These are phyloP conservation scores for Fusarium sp. DNA, from an alignment of 2,329 filamentous ascomycete species.

Conservation along the genomic window DNA sequence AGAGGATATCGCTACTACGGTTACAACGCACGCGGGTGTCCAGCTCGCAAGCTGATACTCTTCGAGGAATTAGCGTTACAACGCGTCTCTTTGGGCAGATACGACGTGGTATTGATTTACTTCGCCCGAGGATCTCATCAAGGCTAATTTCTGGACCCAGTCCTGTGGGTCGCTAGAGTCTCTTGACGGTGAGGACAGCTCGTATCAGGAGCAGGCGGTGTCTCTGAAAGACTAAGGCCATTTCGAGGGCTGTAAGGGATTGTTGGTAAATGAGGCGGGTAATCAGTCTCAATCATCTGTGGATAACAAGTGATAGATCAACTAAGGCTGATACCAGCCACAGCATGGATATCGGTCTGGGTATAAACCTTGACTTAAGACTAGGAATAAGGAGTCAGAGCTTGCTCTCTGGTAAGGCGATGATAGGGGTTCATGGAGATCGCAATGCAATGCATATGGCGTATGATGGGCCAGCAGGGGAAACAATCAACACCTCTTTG, in stretches of 20 bases:
- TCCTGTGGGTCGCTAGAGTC: conserved; percentile 18
- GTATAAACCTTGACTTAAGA: background rate
- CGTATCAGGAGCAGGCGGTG: background rate
- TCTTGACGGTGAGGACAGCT: conserved; percentile 13
- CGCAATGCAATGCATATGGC: conserved; percentile 1
- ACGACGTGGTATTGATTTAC: conserved; percentile 25
- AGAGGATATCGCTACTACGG: conserved; percentile 3
- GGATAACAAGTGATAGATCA: conserved; percentile 18
- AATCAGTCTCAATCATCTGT: background rate
- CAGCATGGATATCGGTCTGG: background rate
- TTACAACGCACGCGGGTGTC: conserved; percentile 6
- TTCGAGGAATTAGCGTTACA: conserved; percentile 11
- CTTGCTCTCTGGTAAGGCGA: background rate
- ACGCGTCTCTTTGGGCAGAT: conserved; percentile 6
- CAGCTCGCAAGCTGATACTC: conserved; percentile 24
- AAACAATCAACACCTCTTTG: background rate
- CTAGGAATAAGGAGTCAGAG: background rate
- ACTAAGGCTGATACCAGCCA: conserved; percentile 16
- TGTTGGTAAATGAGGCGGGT: conserved; percentile 12
- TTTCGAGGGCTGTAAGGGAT: conserved; percentile 5
- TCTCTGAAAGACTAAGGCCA: background rate
- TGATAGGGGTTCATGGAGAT: conserved; percentile 10
- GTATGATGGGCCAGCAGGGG: background rate
- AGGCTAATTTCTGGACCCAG: conserved; percentile 15
- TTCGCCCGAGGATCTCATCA: conserved; percentile 31